Conservation (phyloP, 352 stramenopile species). For the Phytopythium litorale region DNA sequence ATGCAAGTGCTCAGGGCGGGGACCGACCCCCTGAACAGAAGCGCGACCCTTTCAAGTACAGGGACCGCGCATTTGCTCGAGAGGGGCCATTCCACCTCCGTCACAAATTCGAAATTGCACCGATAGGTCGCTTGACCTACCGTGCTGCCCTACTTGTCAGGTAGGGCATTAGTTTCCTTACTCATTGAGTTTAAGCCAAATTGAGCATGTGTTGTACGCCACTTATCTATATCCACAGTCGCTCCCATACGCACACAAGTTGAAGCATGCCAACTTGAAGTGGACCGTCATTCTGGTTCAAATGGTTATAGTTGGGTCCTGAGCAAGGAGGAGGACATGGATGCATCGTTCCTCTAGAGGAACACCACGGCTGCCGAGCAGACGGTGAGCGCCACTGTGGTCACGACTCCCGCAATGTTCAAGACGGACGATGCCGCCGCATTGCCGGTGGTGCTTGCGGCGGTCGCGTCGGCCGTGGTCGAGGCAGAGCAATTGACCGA, state of each 20-base stretch:
- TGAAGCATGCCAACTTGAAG: conserved; percentile 3
- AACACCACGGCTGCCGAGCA: not conserved
- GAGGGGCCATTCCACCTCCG: conserved; percentile 73
- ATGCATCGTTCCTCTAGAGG: not conserved
- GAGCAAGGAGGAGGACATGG: not conserved
- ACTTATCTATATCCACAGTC: not conserved
- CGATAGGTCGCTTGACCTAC: conserved; percentile 42
- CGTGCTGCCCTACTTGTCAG: conserved; percentile 75
- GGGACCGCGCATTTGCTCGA: conserved; percentile 11
- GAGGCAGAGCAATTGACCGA: conserved; percentile 7
- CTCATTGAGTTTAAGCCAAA: conserved; percentile 91
- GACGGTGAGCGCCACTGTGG: not conserved
- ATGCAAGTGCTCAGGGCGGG: conserved; percentile 18
- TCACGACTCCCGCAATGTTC: not conserved
- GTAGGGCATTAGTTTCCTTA: conserved; percentile 90
- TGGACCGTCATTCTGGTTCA: not conserved
- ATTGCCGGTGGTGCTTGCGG: not conserved
- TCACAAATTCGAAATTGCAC: conserved; percentile 62
- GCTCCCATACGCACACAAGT: not conserved
- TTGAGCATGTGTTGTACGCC: not conserved
- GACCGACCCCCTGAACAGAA: conserved; percentile 40
- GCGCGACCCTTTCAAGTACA: conserved; percentile 36
- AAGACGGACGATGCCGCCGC: not conserved
- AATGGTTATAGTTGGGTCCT: not conserved
- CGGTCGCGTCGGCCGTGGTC: not conserved